Percentiles rank a stretch among this genome's conserved stretches.
phyloP scores from a whole-genome alignment of 2,329 filamentous ascomycete genomes.

The Aspergillus terreus region DNA sequence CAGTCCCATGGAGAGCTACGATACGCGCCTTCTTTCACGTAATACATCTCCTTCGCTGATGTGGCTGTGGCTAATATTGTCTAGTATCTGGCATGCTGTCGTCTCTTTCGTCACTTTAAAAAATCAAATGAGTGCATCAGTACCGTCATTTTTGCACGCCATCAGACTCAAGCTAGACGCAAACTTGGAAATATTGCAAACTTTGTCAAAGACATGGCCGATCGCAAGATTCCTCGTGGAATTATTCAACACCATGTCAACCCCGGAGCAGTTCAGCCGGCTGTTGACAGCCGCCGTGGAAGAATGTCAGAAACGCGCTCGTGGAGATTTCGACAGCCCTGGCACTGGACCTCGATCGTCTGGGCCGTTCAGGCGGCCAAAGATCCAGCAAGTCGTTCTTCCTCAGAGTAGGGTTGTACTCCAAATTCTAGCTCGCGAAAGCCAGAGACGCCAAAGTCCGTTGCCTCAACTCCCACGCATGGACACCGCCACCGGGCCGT shows the following conservation, averaged over 20 bases:
- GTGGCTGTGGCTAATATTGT: background rate
- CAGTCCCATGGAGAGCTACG: slow-evolving; percentile 7
- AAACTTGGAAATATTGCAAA: slow-evolving; percentile 7
- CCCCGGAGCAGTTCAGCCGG: slow-evolving; percentile 4
- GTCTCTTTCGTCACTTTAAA: slow-evolving; percentile 12
- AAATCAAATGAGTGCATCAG: slow-evolving; percentile 7
- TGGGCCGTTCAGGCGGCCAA: slow-evolving; percentile 6
- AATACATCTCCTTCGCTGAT: background rate
- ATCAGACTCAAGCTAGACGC: slow-evolving; percentile 9
- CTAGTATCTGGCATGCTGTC: slow-evolving; percentile 11
- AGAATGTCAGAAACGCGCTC: slow-evolving; percentile 3
- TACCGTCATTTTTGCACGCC: slow-evolving; percentile 11
- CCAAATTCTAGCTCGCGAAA: slow-evolving; percentile 8
- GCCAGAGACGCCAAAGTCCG: background rate
- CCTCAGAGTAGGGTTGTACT: slow-evolving; percentile 11
- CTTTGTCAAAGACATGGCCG: slow-evolving; percentile 10
- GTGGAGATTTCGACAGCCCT: background rate
- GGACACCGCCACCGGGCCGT: background rate
- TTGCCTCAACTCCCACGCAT: background rate
- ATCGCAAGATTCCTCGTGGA: slow-evolving; percentile 9
- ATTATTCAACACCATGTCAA: slow-evolving; percentile 8
- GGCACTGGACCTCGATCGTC: background rate
- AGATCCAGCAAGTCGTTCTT: slow-evolving; percentile 10
- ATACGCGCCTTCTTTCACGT: slow-evolving; percentile 12
- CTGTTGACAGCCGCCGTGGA: slow-evolving; percentile 4